Percentiles rank a stretch among this genome's conserved stretches.
Evolutionary conservation across 257 asterid species (phyloP).

Genomic region (Echium plantagineum): DNA sequence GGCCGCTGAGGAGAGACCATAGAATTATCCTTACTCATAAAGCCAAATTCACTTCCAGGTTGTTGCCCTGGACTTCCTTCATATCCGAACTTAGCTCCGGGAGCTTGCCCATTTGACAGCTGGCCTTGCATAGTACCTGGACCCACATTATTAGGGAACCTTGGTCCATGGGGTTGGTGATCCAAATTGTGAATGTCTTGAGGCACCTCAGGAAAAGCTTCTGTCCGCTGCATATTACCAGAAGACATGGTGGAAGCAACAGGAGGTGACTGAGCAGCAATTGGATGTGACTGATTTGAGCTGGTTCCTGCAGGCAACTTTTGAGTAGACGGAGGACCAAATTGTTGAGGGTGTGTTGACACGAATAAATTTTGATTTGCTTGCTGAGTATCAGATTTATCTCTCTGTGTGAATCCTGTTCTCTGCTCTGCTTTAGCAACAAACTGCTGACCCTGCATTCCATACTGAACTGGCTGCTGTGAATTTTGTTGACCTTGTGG

Average conservation of each 20-base stretch:
- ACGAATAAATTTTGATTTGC: slow-evolving; percentile 57
- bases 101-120: slow-evolving; percentile 41
- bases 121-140: slow-evolving; percentile 48
- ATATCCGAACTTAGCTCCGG: slow-evolving; percentile 41
- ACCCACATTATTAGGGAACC: slow-evolving; percentile 54
- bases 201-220: slow-evolving; percentile 32
- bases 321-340: slow-evolving; percentile 37
- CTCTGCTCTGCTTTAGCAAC: slow-evolving; percentile 54
- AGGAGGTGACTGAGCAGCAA: slow-evolving; percentile 32
- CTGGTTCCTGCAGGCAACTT: slow-evolving; percentile 29
- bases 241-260: slow-evolving; percentile 35
- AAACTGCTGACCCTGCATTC: slow-evolving; percentile 44
- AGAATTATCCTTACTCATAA: slow-evolving; percentile 36
- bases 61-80: slow-evolving; percentile 59
- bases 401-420: slow-evolving; percentile 41
- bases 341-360: slow-evolving; percentile 47
- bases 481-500: slow-evolving; percentile 48
- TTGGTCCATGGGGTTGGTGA: slow-evolving; percentile 40
- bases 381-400: slow-evolving; percentile 38
- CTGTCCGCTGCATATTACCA: slow-evolving; percentile 39
- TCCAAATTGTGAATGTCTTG: slow-evolving; percentile 34
- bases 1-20: slow-evolving; percentile 46
- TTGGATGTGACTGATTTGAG: slow-evolving; percentile 30
- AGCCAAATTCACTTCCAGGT: slow-evolving; percentile 47
- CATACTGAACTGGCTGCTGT: slow-evolving; percentile 45